Percentiles rank a stretch among this genome's conserved stretches.
These are phyloP conservation scores for Melastoma malabathricum DNA, from an alignment of 345 rosid genomes.

Conservation along the genomic window DNA sequence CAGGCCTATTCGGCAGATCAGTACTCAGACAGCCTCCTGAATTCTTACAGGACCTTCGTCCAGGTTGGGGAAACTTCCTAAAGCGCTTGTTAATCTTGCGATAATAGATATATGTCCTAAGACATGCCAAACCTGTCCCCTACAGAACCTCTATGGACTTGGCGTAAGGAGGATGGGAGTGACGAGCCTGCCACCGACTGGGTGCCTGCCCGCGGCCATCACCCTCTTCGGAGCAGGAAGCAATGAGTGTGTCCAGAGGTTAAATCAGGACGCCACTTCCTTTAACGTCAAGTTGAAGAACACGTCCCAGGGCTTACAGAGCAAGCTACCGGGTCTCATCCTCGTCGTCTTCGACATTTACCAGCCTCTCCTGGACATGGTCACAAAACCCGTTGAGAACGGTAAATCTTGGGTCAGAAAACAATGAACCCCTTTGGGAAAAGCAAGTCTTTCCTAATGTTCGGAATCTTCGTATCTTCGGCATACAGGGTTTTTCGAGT, in stretches of 20 bases:
- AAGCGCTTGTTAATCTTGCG: no score
- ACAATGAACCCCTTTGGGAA: not conserved
- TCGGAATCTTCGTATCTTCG: not conserved
- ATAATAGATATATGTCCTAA: no score
- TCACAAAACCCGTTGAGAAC: conserved; percentile 39
- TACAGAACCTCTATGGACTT: conserved; percentile 53
- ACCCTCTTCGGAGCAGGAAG: conserved; percentile 71
- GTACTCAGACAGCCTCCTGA: conserved; percentile 50
- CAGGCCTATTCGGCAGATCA: conserved; percentile 36
- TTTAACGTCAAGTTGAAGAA: conserved; percentile 62
- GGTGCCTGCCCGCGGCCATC: conserved; percentile 85
- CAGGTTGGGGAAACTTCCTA: conserved; percentile 27
- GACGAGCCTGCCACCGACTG: conserved; percentile 67
- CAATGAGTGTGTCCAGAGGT: conserved; percentile 49
- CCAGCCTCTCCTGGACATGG: conserved; percentile 64
- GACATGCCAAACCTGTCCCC: no score
- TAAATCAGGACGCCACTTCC: conserved; percentile 56
- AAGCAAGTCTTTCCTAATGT: conserved; percentile 1
- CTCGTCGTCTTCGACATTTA: conserved; percentile 67
- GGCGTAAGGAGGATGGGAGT: conserved; percentile 84
- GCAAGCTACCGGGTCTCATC: conserved; percentile 55
- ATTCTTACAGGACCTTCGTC: conserved; percentile 58
- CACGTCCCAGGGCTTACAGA: conserved; percentile 40
- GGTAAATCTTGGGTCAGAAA: conserved; percentile 23
- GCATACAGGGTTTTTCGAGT: conserved; percentile 63